phyloP scores from a whole-genome alignment of 768 basidiomycete genomes.

The Trametes cinnabarina region DNA sequence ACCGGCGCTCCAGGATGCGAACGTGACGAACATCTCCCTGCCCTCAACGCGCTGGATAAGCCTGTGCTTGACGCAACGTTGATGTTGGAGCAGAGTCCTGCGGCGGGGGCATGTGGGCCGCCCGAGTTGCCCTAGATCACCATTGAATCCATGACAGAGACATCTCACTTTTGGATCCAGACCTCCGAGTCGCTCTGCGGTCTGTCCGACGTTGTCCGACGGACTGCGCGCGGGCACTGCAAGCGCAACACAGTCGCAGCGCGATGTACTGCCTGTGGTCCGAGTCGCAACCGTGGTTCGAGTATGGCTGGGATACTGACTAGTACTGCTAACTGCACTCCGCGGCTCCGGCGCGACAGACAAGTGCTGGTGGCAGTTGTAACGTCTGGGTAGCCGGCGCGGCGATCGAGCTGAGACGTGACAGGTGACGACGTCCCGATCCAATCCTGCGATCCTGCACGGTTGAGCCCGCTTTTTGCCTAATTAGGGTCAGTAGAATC shows the following conservation, averaged over 20 bases:
- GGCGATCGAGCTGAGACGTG: neutral
- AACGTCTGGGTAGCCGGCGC: neutral
- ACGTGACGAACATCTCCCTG: neutral
- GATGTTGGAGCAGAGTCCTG: neutral
- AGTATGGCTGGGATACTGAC: too few species aligned
- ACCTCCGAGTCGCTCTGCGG: too few species aligned
- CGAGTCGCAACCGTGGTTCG: neutral
- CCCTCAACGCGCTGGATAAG: too few species aligned
- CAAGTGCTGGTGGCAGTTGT: neutral
- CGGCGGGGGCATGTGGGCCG: neutral
- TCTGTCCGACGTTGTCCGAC: too few species aligned
- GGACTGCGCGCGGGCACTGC: too few species aligned
- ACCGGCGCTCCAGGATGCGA: neutral
- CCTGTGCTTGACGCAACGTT: neutral
- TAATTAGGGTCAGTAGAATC: slow-evolving; percentile 2
- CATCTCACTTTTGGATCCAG: too few species aligned
- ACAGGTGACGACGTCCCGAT: neutral
- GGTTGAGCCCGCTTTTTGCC: neutral
- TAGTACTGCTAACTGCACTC: neutral
- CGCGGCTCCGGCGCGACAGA: neutral
- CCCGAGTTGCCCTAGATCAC: neutral
- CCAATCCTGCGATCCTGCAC: slow-evolving; percentile 1
- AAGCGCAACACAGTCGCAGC: too few species aligned
- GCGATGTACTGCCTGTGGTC: neutral
- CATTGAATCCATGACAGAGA: too few species aligned